phyloP scores from a whole-genome alignment of 352 stramenopile species.

The Pythium rhizo-oryzae region DNA sequence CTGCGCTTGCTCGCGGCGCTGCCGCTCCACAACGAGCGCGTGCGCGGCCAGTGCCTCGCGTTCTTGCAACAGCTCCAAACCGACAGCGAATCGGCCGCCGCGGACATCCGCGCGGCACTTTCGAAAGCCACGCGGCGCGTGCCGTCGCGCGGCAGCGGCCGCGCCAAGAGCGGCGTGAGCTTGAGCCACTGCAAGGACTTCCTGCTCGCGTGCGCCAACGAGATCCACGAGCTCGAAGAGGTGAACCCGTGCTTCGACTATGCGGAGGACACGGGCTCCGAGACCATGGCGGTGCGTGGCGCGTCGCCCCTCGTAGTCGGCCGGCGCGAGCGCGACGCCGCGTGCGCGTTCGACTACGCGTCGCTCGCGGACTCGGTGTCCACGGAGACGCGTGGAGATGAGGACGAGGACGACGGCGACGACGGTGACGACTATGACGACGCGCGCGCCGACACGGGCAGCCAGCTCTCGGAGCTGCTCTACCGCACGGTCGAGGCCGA shows the following conservation, averaged over 20 bases:
- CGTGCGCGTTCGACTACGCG: slow-evolving; percentile 49
- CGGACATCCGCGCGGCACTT: too few species aligned
- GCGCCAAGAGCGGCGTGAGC: slow-evolving; percentile 42
- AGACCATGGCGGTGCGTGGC: slow-evolving; percentile 10
- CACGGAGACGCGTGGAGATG: background rate
- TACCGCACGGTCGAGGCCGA: slow-evolving; percentile 39
- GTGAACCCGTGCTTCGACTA: slow-evolving; percentile 75
- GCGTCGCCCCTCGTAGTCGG: background rate
- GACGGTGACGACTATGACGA: slow-evolving; percentile 39
- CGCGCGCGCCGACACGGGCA: slow-evolving; percentile 51
- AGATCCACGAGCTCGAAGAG: slow-evolving; percentile 81
- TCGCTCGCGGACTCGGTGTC: slow-evolving; percentile 25
- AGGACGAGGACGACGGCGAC: slow-evolving; percentile 25
- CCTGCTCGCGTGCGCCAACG: slow-evolving; percentile 73
- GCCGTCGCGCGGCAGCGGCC: slow-evolving; percentile 34
- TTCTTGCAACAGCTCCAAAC: slow-evolving; percentile 37
- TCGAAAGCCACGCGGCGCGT: background rate
- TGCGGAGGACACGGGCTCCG: slow-evolving; percentile 49
- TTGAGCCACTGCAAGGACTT: slow-evolving; percentile 68
- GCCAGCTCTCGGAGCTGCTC: slow-evolving; percentile 59
- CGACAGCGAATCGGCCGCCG: too few species aligned
- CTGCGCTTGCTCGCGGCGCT: slow-evolving; percentile 47
- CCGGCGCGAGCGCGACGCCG: too few species aligned
- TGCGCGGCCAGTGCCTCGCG: slow-evolving; percentile 44
- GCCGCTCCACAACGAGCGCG: slow-evolving; percentile 41